Evolutionary conservation across 2,329 filamentous ascomycete species (phyloP).

Genomic region (Cordyceps farinosa): DNA sequence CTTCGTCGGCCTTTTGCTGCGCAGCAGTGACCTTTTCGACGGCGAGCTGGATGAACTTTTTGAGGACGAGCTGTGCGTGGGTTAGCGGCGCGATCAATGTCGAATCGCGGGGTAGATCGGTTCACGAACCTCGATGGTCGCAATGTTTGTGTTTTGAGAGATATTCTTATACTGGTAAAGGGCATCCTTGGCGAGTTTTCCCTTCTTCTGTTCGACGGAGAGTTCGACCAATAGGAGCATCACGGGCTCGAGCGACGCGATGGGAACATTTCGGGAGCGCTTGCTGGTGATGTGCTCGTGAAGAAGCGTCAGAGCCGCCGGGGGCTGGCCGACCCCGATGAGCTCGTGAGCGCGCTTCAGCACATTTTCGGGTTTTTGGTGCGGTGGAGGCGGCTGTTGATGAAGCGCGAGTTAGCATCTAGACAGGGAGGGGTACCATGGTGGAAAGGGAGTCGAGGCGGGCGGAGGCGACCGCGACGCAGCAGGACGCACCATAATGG

Average conservation of each 20-base stretch:
- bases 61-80: conserved; percentile 70
- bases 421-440: conserved; percentile 29
- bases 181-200: conserved; percentile 97
- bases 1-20: conserved; percentile 92
- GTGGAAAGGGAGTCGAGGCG: background rate
- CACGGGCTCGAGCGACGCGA: conserved; percentile 92
- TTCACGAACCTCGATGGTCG: conserved; percentile 78
- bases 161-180: conserved; percentile 99
- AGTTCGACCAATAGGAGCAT: conserved; percentile 98
- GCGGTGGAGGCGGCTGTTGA: conserved; percentile 81
- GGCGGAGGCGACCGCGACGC: conserved; percentile 4
- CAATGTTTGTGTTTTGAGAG: conserved; percentile 97
- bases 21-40: conserved; percentile 94
- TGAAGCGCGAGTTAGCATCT: conserved; percentile 27
- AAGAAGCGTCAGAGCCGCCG: conserved; percentile 87
- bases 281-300: conserved; percentile 99
- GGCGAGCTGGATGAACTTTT: conserved; percentile 96
- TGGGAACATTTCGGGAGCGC: conserved; percentile 94
- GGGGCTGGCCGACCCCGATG: conserved; percentile 92
- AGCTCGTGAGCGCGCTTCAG: conserved; percentile 98
- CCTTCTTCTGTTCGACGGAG: conserved; percentile 95
- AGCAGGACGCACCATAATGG: conserved; percentile 45
- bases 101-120: background rate
- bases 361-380: conserved; percentile 98
- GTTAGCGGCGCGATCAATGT: conserved; percentile 19